A percentile compares a stretch with the other conserved stretches of the same genome.
Conservation (phyloP, 495 filamentous ascomycete genomes). For the Penicillium mononematosum region DNA sequence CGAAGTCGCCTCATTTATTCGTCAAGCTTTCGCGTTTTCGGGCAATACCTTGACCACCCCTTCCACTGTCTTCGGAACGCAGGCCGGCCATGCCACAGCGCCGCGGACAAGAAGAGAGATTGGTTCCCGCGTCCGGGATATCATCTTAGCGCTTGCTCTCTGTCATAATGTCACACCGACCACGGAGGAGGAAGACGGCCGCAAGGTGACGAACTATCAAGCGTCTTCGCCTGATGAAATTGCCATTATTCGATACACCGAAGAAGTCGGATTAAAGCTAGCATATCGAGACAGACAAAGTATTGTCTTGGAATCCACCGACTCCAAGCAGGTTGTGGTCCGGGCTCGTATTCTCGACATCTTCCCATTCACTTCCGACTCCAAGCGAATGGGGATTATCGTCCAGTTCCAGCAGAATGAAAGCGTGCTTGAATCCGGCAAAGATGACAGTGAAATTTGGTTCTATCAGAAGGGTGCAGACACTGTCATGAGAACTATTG, state of each 20-base stretch:
- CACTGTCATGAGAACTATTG: conserved; percentile 93
- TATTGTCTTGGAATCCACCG: conserved; percentile 77
- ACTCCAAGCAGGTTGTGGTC: conserved; percentile 72
- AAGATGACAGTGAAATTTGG: conserved; percentile 75
- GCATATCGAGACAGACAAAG: conserved; percentile 80
- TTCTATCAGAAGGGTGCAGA: conserved; percentile 99
- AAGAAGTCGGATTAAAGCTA: conserved; percentile 84
- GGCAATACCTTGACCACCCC: conserved; percentile 65
- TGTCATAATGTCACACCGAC: conserved; percentile 99
- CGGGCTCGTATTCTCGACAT: conserved; percentile 89
- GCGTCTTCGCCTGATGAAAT: conserved; percentile 98
- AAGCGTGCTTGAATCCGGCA: conserved; percentile 27
- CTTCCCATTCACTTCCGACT: conserved; percentile 96
- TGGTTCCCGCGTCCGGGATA: conserved; percentile 83
- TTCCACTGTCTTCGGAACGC: conserved; percentile 60
- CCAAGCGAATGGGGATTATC: conserved; percentile 98
- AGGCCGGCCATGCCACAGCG: conserved; percentile 56
- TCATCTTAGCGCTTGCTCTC: conserved; percentile 85
- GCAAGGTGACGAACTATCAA: conserved; percentile 82
- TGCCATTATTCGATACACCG: conserved; percentile 94
- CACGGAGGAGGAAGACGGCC: conserved; percentile 74
- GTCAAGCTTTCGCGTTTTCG: conserved; percentile 78
- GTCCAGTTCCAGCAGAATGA: conserved; percentile 70
- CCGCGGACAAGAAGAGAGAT: conserved; percentile 90
- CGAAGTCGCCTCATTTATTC: conserved; percentile 82